Evolutionary conservation across 1,284 basidiomycete species (phyloP).

Genomic region (Heterobasidion irregulare): DNA sequence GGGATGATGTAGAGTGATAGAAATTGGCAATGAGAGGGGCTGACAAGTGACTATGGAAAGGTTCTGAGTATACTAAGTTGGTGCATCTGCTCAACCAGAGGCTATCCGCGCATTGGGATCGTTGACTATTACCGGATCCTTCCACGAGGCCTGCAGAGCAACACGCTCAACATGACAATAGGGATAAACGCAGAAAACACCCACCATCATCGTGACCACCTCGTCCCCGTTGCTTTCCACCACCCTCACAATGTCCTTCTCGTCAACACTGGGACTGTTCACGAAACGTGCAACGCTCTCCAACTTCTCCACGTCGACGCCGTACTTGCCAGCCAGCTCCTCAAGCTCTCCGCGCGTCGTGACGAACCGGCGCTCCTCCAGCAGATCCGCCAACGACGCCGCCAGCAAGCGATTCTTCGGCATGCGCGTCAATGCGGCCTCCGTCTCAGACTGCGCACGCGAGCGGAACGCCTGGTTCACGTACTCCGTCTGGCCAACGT

Average conservation of each 20-base stretch:
- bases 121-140: neutral
- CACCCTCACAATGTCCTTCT: conserved; percentile 35
- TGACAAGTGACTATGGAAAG: too few relatives aligned
- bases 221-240: conserved; percentile 55
- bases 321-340: conserved; percentile 45
- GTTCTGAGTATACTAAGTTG: too few relatives aligned
- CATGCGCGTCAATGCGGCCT: conserved; percentile 33
- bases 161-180: too few relatives aligned
- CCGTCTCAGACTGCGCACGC: conserved; percentile 43
- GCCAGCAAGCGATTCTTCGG: conserved; percentile 48
- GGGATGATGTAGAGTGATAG: too few relatives aligned
- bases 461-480: conserved; percentile 42
- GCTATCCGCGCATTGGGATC: neutral
- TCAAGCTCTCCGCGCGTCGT: conserved; percentile 35
- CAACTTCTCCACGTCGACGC: conserved; percentile 47
- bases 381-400: conserved; percentile 45
- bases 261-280: conserved; percentile 64
- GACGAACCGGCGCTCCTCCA: conserved; percentile 59
- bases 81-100: too few relatives aligned
- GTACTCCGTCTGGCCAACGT: conserved; percentile 19
- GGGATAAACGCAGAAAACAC: conserved; percentile 8
- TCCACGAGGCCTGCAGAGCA: neutral
- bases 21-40: too few relatives aligned
- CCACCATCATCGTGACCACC: conserved; percentile 47
- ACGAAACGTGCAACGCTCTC: conserved; percentile 52